phyloP scores from a whole-genome alignment of 495 filamentous ascomycete genomes.

The Halenospora varia region DNA sequence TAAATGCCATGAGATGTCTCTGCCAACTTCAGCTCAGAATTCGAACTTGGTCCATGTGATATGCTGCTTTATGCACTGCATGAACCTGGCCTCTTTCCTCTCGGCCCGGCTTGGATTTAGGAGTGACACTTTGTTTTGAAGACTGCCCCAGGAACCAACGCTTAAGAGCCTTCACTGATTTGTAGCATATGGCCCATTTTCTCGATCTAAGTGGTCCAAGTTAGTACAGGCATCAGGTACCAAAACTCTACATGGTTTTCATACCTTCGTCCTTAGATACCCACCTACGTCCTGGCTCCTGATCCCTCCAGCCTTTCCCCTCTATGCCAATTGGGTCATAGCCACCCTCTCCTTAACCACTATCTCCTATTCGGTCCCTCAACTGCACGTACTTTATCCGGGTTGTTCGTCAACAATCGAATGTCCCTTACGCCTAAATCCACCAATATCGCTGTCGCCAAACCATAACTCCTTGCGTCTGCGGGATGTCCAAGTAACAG shows the following conservation, averaged over 20 bases:
- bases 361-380: constrained; percentile 88
- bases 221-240: background rate
- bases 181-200: constrained; percentile 9
- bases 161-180: constrained; percentile 7
- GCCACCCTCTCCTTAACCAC: constrained; percentile 84
- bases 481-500: constrained; percentile 87
- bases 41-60: no score
- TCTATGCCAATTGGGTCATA: constrained; percentile 95
- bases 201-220: constrained; percentile 7
- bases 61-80: no score
- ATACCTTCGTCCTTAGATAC: constrained; percentile 90
- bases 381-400: constrained; percentile 91
- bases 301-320: constrained; percentile 72
- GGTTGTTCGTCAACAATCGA: constrained; percentile 92
- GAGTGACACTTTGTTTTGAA: no score
- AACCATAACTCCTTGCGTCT: constrained; percentile 88
- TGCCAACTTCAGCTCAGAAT: no score
- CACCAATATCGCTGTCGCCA: constrained; percentile 89
- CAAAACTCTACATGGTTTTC: constrained; percentile 19
- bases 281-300: constrained; percentile 84
- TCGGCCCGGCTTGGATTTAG: no score
- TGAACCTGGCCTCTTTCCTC: no score
- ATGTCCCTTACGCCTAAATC: constrained; percentile 80
- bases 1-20: no score
- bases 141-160: no score